A percentile compares a stretch with the other conserved stretches of the same genome.
These are phyloP conservation scores for Myxozyma sirexii DNA, from an alignment of 805 yeast species.

Conservation along the genomic window DNA sequence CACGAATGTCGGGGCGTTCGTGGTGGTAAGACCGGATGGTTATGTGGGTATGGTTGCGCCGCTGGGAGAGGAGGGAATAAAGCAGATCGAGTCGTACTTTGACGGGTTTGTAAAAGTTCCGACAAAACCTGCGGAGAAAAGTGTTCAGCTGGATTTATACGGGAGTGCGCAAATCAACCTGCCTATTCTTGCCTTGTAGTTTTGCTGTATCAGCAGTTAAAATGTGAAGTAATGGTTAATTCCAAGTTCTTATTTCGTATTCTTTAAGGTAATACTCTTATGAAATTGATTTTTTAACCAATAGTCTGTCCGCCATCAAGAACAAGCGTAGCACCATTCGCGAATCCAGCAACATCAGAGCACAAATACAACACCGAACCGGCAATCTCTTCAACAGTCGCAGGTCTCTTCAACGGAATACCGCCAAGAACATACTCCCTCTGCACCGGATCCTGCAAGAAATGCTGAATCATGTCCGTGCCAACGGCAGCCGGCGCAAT, in stretches of 20 bases:
- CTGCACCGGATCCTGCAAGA: neutral
- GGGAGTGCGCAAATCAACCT: neutral
- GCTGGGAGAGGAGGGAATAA: conserved; percentile 32
- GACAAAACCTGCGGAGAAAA: conserved; percentile 7
- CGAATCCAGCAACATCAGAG: conserved; percentile 1
- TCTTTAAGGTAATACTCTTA: too few relatives aligned
- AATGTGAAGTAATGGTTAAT: too few relatives aligned
- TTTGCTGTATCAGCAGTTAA: too few relatives aligned
- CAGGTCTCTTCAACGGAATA: conserved; percentile 3
- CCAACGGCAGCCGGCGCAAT: conserved; percentile 19
- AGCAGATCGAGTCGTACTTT: conserved; percentile 36
- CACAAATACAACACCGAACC: neutral
- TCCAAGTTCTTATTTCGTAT: too few relatives aligned
- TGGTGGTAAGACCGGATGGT: conserved; percentile 45
- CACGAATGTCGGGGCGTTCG: conserved; percentile 36
- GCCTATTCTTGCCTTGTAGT: conserved; percentile 10
- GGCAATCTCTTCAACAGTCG: conserved; percentile 3
- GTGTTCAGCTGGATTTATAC: conserved; percentile 7
- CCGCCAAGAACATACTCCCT: conserved; percentile 1
- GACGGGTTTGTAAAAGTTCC: conserved; percentile 21
- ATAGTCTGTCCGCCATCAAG: conserved; percentile 8
- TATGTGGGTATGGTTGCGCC: conserved; percentile 41
- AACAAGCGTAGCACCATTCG: conserved; percentile 2
- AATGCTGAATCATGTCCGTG: conserved; percentile 11
- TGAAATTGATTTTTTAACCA: neutral